phyloP scores from a whole-genome alignment of 108 stramenopile species.

The Aureococcus anophagefferens region DNA sequence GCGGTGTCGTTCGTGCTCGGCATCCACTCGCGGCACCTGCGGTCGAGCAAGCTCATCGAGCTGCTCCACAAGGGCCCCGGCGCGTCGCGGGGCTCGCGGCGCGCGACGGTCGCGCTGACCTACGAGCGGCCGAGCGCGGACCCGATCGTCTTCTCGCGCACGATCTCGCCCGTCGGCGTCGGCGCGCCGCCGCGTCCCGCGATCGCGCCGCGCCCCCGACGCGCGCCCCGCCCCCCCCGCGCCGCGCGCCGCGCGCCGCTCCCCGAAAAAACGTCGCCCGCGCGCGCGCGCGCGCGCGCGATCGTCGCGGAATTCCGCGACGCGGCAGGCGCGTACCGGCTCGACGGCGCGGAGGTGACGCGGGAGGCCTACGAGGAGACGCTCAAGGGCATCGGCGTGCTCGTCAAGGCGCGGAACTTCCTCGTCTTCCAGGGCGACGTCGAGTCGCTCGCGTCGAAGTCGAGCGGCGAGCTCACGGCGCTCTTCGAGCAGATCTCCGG shows the following conservation, averaged over 20 bases:
- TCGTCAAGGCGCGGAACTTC: conserved; percentile 96
- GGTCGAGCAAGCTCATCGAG: conserved; percentile 80
- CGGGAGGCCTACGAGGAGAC: conserved; percentile 68
- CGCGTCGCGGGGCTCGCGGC: background rate
- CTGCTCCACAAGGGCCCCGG: conserved; percentile 47
- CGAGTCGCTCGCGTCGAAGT: conserved; percentile 75
- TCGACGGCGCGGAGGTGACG: conserved; percentile 62
- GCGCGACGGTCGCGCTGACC: background rate
- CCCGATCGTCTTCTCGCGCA: conserved; percentile 64
- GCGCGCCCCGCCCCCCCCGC: too few species aligned
- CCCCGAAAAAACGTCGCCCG: too few species aligned
- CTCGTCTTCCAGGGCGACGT: conserved; percentile 99
- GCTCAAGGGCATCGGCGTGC: conserved; percentile 73
- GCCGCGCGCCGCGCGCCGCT: too few species aligned
- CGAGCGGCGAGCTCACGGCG: conserved; percentile 79
- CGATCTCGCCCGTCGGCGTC: conserved; percentile 63
- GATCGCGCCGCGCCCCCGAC: too few species aligned
- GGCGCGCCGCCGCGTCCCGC: too few species aligned
- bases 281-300: too few species aligned
- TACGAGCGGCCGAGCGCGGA: conserved; percentile 33
- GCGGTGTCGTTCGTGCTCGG: conserved; percentile 94
- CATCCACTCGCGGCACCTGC: conserved; percentile 82
- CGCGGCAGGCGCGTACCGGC: conserved; percentile 74
- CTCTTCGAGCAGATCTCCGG: conserved; percentile 85
- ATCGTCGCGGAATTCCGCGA: too few species aligned